Conservation (phyloP, 2,329 filamentous ascomycete genomes). For the Hymenoscyphus infarciens region DNA sequence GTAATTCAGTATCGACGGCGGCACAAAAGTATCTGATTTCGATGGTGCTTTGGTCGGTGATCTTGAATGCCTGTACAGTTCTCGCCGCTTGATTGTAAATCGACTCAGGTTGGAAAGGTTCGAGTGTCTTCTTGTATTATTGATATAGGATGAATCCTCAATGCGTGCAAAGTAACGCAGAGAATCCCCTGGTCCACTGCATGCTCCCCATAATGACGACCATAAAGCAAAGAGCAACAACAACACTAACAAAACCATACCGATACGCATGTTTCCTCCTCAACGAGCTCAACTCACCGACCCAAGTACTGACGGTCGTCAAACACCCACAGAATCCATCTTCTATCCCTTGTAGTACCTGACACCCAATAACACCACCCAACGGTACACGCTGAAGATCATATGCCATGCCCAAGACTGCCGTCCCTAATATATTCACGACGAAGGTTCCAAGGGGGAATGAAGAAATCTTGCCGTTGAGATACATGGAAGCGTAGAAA, state of each 20-base stretch:
- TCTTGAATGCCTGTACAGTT: no score
- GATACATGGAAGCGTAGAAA: slow-evolving; percentile 65
- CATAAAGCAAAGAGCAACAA: slow-evolving; percentile 54
- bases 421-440: slow-evolving; percentile 76
- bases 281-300: slow-evolving; percentile 55
- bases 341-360: slow-evolving; percentile 62
- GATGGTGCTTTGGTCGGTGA: no score
- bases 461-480: slow-evolving; percentile 63
- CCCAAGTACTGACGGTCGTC: slow-evolving; percentile 67
- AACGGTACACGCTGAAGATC: slow-evolving; percentile 68
- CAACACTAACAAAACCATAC: slow-evolving; percentile 62
- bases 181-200: slow-evolving; percentile 62
- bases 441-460: slow-evolving; percentile 87
- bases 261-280: slow-evolving; percentile 59
- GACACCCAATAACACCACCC: slow-evolving; percentile 57
- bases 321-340: slow-evolving; percentile 66
- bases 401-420: slow-evolving; percentile 70
- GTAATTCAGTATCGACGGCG: no score
- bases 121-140: not conserved
- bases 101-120: not conserved
- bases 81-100: not conserved
- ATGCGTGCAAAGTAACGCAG: slow-evolving; percentile 28
- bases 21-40: no score
- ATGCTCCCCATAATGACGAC: slow-evolving; percentile 73
- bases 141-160: slow-evolving; percentile 10